Evolutionary conservation across 345 rosid species (phyloP).

Genomic region (Linum tenue): DNA sequence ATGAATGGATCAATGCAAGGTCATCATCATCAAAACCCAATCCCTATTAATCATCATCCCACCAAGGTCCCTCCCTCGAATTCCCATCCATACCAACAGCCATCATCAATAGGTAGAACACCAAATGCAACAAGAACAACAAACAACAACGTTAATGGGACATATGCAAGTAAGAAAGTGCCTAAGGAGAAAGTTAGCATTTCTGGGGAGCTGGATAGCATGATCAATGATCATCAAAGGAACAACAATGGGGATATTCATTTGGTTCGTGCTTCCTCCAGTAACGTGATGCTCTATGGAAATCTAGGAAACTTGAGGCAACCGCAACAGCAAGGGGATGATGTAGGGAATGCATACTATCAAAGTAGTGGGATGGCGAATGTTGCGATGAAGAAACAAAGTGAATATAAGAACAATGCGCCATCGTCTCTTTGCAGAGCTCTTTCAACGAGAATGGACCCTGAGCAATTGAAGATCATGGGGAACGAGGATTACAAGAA

Average conservation of each 20-base stretch:
- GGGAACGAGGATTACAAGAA: slow-evolving; percentile 97
- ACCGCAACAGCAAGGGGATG: slow-evolving; percentile 38
- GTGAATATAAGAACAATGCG: slow-evolving; percentile 19
- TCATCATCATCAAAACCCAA: slow-evolving; percentile 16
- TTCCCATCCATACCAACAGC: background rate
- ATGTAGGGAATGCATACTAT: slow-evolving; percentile 19
- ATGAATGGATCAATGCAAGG: slow-evolving; percentile 2
- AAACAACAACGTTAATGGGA: background rate
- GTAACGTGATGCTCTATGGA: slow-evolving; percentile 65
- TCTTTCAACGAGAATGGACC: slow-evolving; percentile 88
- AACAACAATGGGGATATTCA: slow-evolving; percentile 28
- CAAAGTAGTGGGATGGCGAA: slow-evolving; percentile 41
- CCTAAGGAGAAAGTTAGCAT: slow-evolving; percentile 41
- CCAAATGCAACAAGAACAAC: slow-evolving; percentile 14
- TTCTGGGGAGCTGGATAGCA: slow-evolving; percentile 83
- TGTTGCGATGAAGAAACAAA: slow-evolving; percentile 31
- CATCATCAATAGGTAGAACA: background rate
- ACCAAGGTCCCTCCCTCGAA: slow-evolving; percentile 12
- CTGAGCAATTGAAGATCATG: slow-evolving; percentile 83
- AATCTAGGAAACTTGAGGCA: slow-evolving; percentile 76
- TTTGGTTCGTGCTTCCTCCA: slow-evolving; percentile 76
- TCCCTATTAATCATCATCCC: slow-evolving; percentile 26
- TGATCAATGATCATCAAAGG: slow-evolving; percentile 68
- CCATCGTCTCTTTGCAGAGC: slow-evolving; percentile 61
- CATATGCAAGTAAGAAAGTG: slow-evolving; percentile 6